Conservation (phyloP, 2,329 filamentous ascomycete genomes). For the Alternaria longipes region DNA sequence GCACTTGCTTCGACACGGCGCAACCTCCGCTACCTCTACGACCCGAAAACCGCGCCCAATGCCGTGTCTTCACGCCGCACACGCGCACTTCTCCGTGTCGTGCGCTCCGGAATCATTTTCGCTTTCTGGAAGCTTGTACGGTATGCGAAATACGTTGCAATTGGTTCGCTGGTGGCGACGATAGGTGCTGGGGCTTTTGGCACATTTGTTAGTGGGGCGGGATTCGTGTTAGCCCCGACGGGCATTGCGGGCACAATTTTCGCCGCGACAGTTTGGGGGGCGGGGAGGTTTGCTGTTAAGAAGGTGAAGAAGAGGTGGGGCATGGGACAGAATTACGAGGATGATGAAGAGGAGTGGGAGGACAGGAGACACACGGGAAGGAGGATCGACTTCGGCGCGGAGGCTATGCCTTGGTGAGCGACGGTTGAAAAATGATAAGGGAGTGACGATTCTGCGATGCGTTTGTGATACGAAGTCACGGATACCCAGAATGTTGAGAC, state of each 20-base stretch:
- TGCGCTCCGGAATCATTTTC: conserved; percentile 53
- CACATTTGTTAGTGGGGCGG: conserved; percentile 50
- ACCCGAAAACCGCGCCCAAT: conserved; percentile 41
- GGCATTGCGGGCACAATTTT: conserved; percentile 51
- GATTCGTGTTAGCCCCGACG: conserved; percentile 55
- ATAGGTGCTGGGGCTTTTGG: conserved; percentile 52
- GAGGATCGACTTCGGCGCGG: conserved; percentile 25
- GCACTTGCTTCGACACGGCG: conserved; percentile 40
- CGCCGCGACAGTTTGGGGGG: conserved; percentile 51
- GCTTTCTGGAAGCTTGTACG: conserved; percentile 55
- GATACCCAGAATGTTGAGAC: neutral
- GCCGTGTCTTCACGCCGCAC: conserved; percentile 50
- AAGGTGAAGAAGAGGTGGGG: conserved; percentile 44
- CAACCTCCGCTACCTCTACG: conserved; percentile 51
- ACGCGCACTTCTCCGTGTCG: conserved; percentile 49
- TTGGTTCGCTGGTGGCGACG: conserved; percentile 52
- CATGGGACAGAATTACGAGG: conserved; percentile 29
- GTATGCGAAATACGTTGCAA: conserved; percentile 56
- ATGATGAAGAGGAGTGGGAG: conserved; percentile 30
- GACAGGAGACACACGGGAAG: conserved; percentile 24
- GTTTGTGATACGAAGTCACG: neutral
- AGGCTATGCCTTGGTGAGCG: conserved; percentile 35
- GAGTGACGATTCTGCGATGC: neutral
- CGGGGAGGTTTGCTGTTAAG: conserved; percentile 49
- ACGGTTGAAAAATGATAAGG: neutral